phyloP scores from a whole-genome alignment of 202 grass and related monocot species.

The Panicum hallii region DNA sequence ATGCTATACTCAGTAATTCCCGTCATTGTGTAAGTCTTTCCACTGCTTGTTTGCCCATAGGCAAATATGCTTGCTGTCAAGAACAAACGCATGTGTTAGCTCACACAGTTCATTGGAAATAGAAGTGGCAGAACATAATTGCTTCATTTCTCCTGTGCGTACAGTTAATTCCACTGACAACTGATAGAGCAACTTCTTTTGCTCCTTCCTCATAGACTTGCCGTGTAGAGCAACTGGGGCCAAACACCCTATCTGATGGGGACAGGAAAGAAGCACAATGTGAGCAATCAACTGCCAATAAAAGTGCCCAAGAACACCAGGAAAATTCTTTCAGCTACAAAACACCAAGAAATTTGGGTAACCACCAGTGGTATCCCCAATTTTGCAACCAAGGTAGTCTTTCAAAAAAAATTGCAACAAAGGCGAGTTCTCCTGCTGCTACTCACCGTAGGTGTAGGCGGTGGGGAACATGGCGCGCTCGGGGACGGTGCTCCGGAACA shows the following conservation, averaged over 20 bases:
- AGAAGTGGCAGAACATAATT: background rate
- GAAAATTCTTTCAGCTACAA: background rate
- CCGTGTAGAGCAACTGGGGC: constrained; percentile 60
- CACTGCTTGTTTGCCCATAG: constrained; percentile 96
- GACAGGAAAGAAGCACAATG: constrained; percentile 29
- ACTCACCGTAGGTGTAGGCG: constrained; percentile 88
- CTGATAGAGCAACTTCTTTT: constrained; percentile 90
- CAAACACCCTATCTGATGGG: constrained; percentile 87
- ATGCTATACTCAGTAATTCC: constrained; percentile 83
- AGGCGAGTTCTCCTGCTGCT: constrained; percentile 3
- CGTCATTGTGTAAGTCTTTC: constrained; percentile 95
- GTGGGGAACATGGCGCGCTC: constrained; percentile 78
- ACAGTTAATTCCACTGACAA: constrained; percentile 92
- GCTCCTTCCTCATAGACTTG: constrained; percentile 90
- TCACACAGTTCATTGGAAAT: constrained; percentile 24
- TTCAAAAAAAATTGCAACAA: background rate
- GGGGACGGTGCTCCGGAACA: constrained; percentile 74
- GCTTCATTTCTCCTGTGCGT: constrained; percentile 29
- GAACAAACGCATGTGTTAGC: constrained; percentile 33
- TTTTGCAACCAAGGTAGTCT: background rate
- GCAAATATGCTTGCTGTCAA: constrained; percentile 93
- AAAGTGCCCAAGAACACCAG: background rate
- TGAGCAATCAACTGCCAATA: constrained; percentile 16
- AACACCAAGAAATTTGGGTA: background rate
- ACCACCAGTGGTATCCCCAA: background rate